Percentiles rank a stretch among this genome's conserved stretches.
Conservation (phyloP, 2,329 filamentous ascomycete genomes). For the Aspergillus neoniger region DNA sequence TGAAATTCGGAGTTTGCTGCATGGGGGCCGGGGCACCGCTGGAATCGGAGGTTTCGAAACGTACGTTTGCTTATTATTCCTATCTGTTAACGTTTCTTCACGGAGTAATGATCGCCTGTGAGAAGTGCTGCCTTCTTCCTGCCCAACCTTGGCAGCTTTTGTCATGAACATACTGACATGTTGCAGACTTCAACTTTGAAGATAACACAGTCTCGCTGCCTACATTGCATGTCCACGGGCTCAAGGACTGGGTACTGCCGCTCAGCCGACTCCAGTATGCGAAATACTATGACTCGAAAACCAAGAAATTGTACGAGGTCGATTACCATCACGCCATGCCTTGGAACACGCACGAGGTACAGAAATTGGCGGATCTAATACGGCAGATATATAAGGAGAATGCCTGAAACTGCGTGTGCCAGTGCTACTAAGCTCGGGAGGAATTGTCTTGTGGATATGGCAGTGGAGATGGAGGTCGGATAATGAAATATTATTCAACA, state of each 20-base stretch:
- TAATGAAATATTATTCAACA: no score
- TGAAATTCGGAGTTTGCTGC: constrained; percentile 24
- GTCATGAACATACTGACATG: not conserved
- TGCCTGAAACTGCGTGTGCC: not conserved
- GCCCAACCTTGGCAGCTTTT: no score
- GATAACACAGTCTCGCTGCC: constrained; percentile 15
- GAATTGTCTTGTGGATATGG: not conserved
- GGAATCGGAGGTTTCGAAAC: constrained; percentile 20
- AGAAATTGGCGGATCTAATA: constrained; percentile 19
- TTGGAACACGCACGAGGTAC: constrained; percentile 22
- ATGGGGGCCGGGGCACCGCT: constrained; percentile 24
- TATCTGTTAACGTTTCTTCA: no score
- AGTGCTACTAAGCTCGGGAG: no score
- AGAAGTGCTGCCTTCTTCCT: no score
- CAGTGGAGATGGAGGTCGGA: no score
- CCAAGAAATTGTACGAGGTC: constrained; percentile 19
- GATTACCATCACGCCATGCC: constrained; percentile 31
- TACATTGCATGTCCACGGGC: constrained; percentile 25
- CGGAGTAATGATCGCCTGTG: not conserved
- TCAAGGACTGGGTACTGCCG: constrained; percentile 22
- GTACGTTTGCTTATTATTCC: constrained; percentile 11
- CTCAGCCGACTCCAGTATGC: constrained; percentile 20
- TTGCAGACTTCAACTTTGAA: not conserved
- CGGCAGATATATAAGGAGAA: constrained; percentile 15
- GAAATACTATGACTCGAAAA: constrained; percentile 17